These are phyloP conservation scores for Penicillium sp. DNA, from an alignment of 2,329 filamentous ascomycete species.

Conservation along the genomic window DNA sequence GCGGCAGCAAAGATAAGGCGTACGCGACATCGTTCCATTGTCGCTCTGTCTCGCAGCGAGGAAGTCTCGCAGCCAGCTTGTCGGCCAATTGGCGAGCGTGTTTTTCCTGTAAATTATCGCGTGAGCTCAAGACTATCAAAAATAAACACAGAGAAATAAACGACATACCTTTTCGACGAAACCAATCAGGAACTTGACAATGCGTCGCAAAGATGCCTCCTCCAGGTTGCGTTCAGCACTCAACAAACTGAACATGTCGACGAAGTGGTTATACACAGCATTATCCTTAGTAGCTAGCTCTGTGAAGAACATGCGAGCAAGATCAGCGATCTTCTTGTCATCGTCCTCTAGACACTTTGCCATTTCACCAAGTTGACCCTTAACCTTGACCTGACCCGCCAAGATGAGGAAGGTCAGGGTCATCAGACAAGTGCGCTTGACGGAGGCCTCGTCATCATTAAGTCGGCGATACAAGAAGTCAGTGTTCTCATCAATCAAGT, in stretches of 20 bases:
- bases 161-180: constrained; percentile 89
- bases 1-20: constrained; percentile 83
- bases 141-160: not conserved
- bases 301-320: constrained; percentile 97
- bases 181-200: constrained; percentile 89
- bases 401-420: constrained; percentile 96
- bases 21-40: constrained; percentile 99
- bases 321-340: constrained; percentile 91
- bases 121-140: too few relatives aligned
- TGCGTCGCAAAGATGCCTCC: constrained; percentile 82
- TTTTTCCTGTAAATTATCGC: constrained; percentile 70
- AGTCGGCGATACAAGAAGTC: constrained; percentile 95
- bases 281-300: constrained; percentile 98
- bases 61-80: constrained; percentile 85
- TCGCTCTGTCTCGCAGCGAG: constrained; percentile 85
- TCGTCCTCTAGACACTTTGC: constrained; percentile 96
- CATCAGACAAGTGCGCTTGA: constrained; percentile 98
- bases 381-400: constrained; percentile 98
- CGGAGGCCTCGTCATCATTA: constrained; percentile 83
- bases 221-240: constrained; percentile 79
- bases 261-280: constrained; percentile 98
- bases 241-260: constrained; percentile 96
- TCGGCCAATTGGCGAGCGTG: constrained; percentile 92
- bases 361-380: constrained; percentile 98
- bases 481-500: constrained; percentile 98